Base-by-base conservation (phyloP, 495 filamentous ascomycete species). In the Aspergillus affinis region DNA sequence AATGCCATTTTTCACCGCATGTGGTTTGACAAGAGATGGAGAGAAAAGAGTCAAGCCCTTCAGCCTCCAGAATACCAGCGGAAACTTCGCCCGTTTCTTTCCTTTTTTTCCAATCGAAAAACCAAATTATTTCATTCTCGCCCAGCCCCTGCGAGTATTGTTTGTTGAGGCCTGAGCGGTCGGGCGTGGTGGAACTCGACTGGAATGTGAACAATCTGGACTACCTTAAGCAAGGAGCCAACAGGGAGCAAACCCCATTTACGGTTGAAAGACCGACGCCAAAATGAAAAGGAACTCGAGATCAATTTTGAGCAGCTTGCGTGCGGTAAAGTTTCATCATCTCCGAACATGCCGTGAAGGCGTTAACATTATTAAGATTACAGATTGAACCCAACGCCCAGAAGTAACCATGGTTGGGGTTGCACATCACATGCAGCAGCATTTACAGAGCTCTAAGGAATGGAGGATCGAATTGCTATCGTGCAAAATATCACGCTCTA, bases 1-100 rank as follows among this genome's bases (percentile, higher is more conserved):
- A 70, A 50, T 8, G 53, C 58, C 74, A 74, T 77, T 46, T 44
- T 41, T 48, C 48, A 21, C 48, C n/a, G 48, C 48, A 49, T 49
- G 48, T 21, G 23, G 19, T 17, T 20, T 26, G 48, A 49, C 48
- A 49, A 21, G 13, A 26, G 23, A 49, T 20, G 18, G 15, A 20
- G 48, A 13, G 48, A 17, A 17, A 26, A 8, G 48, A 49, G 23
- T 49, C 48, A 21, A 49, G 36, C 36, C 3, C 9, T 13, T 41
- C 12, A 41, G 6, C 7, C 13, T 4, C 36, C 13, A 2, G 13
- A 4, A 4, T 41, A 36, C 6, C 29, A 32, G 29, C 29, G 6
- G 10, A 17, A 15, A 2, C 12, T 15, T 41, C 13, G 10, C 0
- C 8, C 36, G 2, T 41, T 41, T 5, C 13, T 41, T 41, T 41